Base-by-base conservation (phyloP, 2,329 filamentous ascomycete genomes). In the Botrytis galanthina region DNA sequence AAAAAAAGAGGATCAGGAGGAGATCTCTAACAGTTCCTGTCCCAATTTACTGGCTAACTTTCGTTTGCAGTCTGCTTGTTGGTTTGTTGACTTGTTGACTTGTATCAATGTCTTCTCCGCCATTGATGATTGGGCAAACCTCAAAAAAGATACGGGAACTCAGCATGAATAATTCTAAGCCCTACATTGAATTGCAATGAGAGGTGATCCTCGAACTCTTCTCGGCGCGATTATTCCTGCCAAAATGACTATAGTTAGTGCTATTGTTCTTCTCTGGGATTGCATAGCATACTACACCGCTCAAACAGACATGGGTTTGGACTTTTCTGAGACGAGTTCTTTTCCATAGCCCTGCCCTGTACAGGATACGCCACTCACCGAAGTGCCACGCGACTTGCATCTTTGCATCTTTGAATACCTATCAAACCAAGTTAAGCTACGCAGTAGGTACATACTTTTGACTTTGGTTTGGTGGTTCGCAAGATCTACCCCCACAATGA, bases 41-140 rank as follows among this genome's bases (percentile, higher is more conserved):
- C 54, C 75, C 51, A 79, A 78, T 79, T 78, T 78, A 68, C 75
- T 78, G 79, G 71, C 76, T 76, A 78, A 78, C 59, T 63, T 74
- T 73, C 75, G 78, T 79, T 80, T 80, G 79, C 71, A 79, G 75
- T 78, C 77, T 42, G 37, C 37, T 18, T 48, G 48, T 12, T 67
- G 32, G 62, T 12, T 48, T 57, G 37, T 60, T 70, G 10, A 32
- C 5, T 42, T 48, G n/a, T 29, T 44, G 37, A 46, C 6, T 26
- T 48, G 14, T 26, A 46, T 70, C 39, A 32, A 29, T 39, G 39
- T 20, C 42, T 63, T 54, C 18, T 8, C 32, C 12, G 20, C 26
- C 35, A 68, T 68, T n/a, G n/a, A n/a, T n/a, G n/a, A n/a, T n/a
- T 57, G 66, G 48, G 22, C 66, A 68, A 32, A 22, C 39, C 35